A percentile compares a stretch with the other conserved stretches of the same genome.
phyloP scores from a whole-genome alignment of 768 basidiomycete species.

The Kwoniella heveanensis region DNA sequence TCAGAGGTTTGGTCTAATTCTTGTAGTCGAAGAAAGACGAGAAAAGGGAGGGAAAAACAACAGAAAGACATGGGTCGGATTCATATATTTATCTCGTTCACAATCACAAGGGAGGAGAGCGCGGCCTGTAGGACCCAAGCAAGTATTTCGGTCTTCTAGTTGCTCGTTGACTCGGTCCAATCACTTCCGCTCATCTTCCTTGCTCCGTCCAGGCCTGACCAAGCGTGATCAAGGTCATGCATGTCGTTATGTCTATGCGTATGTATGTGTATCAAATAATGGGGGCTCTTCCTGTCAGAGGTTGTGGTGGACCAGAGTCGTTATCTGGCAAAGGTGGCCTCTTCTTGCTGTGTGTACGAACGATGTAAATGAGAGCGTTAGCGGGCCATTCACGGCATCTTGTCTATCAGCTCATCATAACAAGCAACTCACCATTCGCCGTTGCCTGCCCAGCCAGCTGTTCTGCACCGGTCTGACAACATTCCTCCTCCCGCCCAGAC shows the following conservation, averaged over 20 bases:
- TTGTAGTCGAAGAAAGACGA: neutral
- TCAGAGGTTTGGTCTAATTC: neutral
- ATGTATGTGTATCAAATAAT: too few species aligned
- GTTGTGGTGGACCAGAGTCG: neutral
- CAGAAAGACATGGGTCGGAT: neutral
- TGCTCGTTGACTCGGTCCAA: too few species aligned
- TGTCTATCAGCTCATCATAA: constrained; percentile 55
- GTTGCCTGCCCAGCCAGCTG: constrained; percentile 72
- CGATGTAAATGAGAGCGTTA: neutral
- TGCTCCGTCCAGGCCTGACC: neutral
- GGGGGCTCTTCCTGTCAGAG: too few species aligned
- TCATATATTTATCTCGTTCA: too few species aligned
- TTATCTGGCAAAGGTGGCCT: constrained; percentile 23
- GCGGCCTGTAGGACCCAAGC: too few species aligned
- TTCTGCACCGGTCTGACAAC: constrained; percentile 60
- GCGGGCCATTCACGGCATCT: neutral
- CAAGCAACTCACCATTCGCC: constrained; percentile 60
- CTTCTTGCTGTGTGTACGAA: constrained; percentile 19
- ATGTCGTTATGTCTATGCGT: neutral
- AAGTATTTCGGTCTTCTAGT: neutral
- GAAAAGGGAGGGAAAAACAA: neutral
- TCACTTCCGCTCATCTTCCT: too few species aligned
- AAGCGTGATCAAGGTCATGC: neutral
- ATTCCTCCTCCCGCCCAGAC: constrained; percentile 55
- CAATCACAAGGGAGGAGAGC: too few species aligned